These are phyloP conservation scores for Coprinopsis sp. DNA, from an alignment of 768 basidiomycete species.

Conservation along the genomic window DNA sequence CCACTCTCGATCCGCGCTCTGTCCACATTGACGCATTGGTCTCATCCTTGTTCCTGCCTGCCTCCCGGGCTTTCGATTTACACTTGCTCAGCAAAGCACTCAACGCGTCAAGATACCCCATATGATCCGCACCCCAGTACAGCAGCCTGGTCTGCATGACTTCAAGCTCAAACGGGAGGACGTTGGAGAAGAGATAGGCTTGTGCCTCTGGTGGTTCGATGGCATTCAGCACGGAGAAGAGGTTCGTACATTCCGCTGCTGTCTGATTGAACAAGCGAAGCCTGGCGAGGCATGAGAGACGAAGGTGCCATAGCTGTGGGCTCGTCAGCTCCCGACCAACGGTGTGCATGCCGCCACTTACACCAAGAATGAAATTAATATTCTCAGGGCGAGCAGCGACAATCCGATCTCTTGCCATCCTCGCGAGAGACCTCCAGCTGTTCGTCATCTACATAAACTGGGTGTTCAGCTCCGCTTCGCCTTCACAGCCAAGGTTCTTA, in stretches of 20 bases:
- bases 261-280: slow-evolving; percentile 84
- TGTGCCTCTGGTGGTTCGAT: slow-evolving; percentile 51
- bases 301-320: slow-evolving; percentile 75
- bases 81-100: slow-evolving; percentile 59
- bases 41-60: slow-evolving; percentile 13
- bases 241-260: slow-evolving; percentile 77
- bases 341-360: slow-evolving; percentile 32
- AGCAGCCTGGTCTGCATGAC: slow-evolving; percentile 71
- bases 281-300: slow-evolving; percentile 72
- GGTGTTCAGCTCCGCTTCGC: neutral
- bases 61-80: slow-evolving; percentile 43
- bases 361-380: slow-evolving; percentile 57
- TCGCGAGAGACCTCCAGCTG: slow-evolving; percentile 81
- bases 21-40: slow-evolving; percentile 65
- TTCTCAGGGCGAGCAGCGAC: slow-evolving; percentile 69
- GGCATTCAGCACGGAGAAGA: slow-evolving; percentile 64
- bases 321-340: neutral
- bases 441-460: slow-evolving; percentile 65
- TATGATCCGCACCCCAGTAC: slow-evolving; percentile 79
- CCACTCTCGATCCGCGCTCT: slow-evolving; percentile 72
- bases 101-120: slow-evolving; percentile 76
- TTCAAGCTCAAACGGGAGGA: slow-evolving; percentile 58
- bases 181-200: slow-evolving; percentile 52
- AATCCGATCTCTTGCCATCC: slow-evolving; percentile 77
- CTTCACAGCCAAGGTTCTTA: slow-evolving; percentile 40